phyloP scores from a whole-genome alignment of 345 rosid genomes.

The Lenwebbia sp. region DNA sequence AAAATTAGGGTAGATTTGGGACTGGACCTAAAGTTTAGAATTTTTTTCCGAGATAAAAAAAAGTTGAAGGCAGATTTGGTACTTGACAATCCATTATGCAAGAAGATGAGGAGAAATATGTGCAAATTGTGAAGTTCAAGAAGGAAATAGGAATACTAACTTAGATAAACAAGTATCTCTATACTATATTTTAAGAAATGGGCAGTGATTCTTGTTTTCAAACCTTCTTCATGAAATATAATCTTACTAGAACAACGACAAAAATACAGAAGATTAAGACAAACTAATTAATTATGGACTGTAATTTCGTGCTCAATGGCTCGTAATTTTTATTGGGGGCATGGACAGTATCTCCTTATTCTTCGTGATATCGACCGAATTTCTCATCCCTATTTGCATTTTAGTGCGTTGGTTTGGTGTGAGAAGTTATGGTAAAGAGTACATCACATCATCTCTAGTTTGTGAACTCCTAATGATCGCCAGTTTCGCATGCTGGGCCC shows the following conservation, averaged over 20 bases:
- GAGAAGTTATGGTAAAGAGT: too few species aligned
- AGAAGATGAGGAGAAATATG: not conserved
- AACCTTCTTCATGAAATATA: not conserved
- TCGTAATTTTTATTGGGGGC: too few species aligned
- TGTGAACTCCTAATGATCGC: too few species aligned
- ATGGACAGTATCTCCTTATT: too few species aligned
- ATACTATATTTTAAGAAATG: not conserved
- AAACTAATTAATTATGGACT: not conserved
- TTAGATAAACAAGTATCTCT: not conserved
- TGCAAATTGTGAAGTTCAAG: not conserved
- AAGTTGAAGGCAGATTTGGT: not conserved
- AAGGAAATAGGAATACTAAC: not conserved
- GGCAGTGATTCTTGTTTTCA: not conserved
- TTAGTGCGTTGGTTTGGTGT: too few species aligned
- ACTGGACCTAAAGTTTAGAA: too few species aligned
- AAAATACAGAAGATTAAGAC: accelerated
- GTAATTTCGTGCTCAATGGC: not conserved
- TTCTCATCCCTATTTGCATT: too few species aligned
- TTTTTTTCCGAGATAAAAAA: too few species aligned
- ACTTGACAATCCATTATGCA: not conserved
- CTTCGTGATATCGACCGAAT: too few species aligned
- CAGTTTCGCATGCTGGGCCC: too few species aligned
- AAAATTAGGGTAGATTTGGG: too few species aligned
- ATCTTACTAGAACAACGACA: not conserved
- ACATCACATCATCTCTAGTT: too few species aligned